These are phyloP conservation scores for Sporothrix schenckii DNA, from an alignment of 2,329 filamentous ascomycete species.

Conservation along the genomic window DNA sequence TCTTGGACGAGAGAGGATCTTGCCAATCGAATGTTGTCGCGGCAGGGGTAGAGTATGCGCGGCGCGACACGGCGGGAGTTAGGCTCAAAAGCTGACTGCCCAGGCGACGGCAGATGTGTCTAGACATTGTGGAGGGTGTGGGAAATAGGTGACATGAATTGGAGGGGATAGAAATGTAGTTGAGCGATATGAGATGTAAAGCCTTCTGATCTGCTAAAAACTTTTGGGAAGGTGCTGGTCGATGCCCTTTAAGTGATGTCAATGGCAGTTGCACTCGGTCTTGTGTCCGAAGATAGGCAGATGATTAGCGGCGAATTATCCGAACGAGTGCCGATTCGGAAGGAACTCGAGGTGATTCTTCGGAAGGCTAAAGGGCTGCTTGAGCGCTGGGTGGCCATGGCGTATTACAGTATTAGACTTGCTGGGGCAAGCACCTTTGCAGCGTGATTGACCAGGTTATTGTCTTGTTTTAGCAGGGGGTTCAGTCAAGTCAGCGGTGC, in stretches of 20 bases:
- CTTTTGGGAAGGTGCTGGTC: not conserved
- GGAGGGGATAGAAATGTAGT: not conserved
- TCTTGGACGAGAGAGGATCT: slow-evolving; percentile 76
- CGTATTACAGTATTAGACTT: not conserved
- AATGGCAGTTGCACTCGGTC: slow-evolving; percentile 7
- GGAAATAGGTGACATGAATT: not conserved
- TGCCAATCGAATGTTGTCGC: slow-evolving; percentile 75
- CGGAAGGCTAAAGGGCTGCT: slow-evolving; percentile 19
- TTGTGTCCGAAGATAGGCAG: slow-evolving; percentile 18
- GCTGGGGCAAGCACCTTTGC: not conserved
- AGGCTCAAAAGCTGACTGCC: slow-evolving; percentile 34
- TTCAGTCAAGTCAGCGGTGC: not conserved
- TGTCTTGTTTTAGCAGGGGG: slow-evolving; percentile 1
- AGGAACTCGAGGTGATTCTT: slow-evolving; percentile 25
- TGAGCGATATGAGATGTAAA: not conserved
- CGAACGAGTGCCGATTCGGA: slow-evolving; percentile 31
- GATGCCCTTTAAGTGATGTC: slow-evolving; percentile 24
- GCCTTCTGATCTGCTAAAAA: not conserved
- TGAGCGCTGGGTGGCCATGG: not conserved
- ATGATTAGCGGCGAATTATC: slow-evolving; percentile 26
- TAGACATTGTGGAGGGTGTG: slow-evolving; percentile 32
- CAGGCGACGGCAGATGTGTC: slow-evolving; percentile 31
- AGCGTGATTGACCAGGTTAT: slow-evolving; percentile 15
- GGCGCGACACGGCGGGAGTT: slow-evolving; percentile 24
- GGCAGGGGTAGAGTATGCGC: slow-evolving; percentile 32